Base-by-base conservation (phyloP, 1,284 basidiomycete genomes). In the Microbotryum lychnidis-dioicae region DNA sequence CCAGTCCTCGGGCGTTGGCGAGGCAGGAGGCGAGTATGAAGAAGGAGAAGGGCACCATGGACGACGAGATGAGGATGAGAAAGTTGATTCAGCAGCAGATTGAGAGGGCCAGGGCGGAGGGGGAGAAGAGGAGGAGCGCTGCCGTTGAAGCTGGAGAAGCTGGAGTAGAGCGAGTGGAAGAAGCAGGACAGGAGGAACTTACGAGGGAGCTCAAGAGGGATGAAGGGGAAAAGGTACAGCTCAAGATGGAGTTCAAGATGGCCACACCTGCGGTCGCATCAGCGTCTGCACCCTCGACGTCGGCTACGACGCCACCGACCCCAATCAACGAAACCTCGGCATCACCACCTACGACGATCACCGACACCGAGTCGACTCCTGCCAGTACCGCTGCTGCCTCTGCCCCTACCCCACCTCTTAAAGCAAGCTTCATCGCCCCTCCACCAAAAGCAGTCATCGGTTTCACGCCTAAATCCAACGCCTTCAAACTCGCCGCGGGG, bases 61-160 rank as follows among this genome's bases (percentile, higher is more conserved):
- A 91, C 48, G 94, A 97, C 73, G 96, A 98, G 77, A 89, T 92
- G 75, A 83, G 96, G 33, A 89, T 97, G 76, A 84, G 96, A 16
- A 80, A 85, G 71, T 81, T 93, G 63, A 87, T 99, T 61, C 81
- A 87, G 27, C 91, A 97, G 71, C 94, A 98, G 78, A 98, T 98
- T 62, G 90, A 90, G 71, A 82, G 91, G 33, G 94, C 96, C 0
- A 73, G 74, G 54, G 74, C 72, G 62, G 76, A 75, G 31, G 63
- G 74, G n/a, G 73, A n/a, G 73, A 77, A 6, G 74, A 67, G 42
- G 64, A 70, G 61, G 64, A 64, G 55, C 67, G 67, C 54, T 59
- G 62, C 31, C 52, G 72, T 62, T 68, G 57, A 33, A 33, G 57
- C 27, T 27, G 47, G 27, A 14, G 57, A 44, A 16, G 56, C 37